Evolutionary conservation across 768 basidiomycete species (phyloP).

Genomic region (Asterophora parasitica): DNA sequence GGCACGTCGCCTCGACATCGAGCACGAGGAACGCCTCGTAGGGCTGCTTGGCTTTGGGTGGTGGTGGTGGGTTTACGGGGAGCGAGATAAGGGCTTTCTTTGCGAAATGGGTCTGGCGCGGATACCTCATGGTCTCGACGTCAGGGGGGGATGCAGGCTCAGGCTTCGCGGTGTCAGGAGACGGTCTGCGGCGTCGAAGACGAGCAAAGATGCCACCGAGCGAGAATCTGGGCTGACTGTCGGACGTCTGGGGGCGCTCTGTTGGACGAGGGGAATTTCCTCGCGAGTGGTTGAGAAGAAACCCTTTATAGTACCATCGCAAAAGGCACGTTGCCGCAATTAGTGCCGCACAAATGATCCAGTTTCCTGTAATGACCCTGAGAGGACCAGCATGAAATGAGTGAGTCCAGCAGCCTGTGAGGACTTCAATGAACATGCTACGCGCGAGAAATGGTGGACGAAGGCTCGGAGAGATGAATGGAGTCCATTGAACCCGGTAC

Average conservation of each 20-base stretch:
- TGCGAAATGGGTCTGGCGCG: slow-evolving; percentile 10
- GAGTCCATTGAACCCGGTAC: too few relatives aligned
- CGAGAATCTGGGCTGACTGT: background rate
- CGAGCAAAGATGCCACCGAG: slow-evolving; percentile 8
- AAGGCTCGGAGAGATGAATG: too few relatives aligned
- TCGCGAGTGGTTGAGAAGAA: slow-evolving; percentile 6
- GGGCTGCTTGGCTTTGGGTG: slow-evolving; percentile 31
- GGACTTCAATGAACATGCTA: slow-evolving; percentile 8
- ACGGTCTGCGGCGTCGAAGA: slow-evolving; percentile 9
- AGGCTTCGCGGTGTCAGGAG: background rate
- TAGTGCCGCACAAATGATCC: slow-evolving; percentile 13
- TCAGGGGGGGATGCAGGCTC: background rate
- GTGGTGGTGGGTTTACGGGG: slow-evolving; percentile 1
- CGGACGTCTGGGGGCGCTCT: background rate
- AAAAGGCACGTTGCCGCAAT: slow-evolving; percentile 26
- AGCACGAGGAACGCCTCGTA: slow-evolving; percentile 83
- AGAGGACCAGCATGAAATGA: background rate
- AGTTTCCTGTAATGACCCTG: slow-evolving; percentile 11
- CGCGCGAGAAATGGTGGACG: slow-evolving; percentile 1
- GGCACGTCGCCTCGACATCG: slow-evolving; percentile 87
- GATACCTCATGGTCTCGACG: slow-evolving; percentile 9
- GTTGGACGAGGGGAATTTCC: slow-evolving; percentile 2
- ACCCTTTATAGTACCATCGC: slow-evolving; percentile 22
- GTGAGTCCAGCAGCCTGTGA: slow-evolving; percentile 1
- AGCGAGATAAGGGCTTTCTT: slow-evolving; percentile 16